phyloP scores from a whole-genome alignment of 176 grass and related monocot genomes.

The Elymus sibiricus region DNA sequence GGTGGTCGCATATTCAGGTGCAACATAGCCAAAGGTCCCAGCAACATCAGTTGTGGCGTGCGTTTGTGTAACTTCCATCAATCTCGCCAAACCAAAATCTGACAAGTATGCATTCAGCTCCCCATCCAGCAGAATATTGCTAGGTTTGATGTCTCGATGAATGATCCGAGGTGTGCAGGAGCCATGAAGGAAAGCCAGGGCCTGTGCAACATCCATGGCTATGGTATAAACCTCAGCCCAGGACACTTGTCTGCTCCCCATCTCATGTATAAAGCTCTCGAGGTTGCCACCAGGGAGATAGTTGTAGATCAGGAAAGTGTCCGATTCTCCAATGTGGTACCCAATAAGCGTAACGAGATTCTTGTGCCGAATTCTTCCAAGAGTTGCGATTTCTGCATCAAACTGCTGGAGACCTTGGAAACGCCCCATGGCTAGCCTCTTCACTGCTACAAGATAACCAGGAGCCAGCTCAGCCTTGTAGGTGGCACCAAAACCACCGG shows the following conservation, averaged over 20 bases:
- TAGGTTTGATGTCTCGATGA: slow-evolving; percentile 70
- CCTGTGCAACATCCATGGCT: slow-evolving; percentile 54
- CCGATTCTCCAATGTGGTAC: slow-evolving; percentile 53
- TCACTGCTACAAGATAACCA: slow-evolving; percentile 58
- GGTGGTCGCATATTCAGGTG: slow-evolving; percentile 64
- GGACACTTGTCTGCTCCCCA: slow-evolving; percentile 40
- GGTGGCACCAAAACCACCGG: slow-evolving; percentile 63
- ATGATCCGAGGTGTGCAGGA: slow-evolving; percentile 60
- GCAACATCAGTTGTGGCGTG: slow-evolving; percentile 77
- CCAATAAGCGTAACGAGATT: slow-evolving; percentile 78
- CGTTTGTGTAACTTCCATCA: slow-evolving; percentile 64
- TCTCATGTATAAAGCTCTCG: slow-evolving; percentile 53
- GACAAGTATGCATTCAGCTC: slow-evolving; percentile 63
- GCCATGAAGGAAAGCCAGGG: slow-evolving; percentile 52
- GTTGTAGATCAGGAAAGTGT: slow-evolving; percentile 74
- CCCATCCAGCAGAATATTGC: slow-evolving; percentile 66
- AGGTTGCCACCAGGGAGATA: slow-evolving; percentile 64
- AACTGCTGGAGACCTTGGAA: slow-evolving; percentile 77
- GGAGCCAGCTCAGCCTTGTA: slow-evolving; percentile 64
- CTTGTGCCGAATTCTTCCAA: slow-evolving; percentile 54
- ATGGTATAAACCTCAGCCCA: slow-evolving; percentile 59
- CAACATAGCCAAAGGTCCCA: slow-evolving; percentile 74
- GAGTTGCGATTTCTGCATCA: slow-evolving; percentile 64
- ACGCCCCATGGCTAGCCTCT: slow-evolving; percentile 63
- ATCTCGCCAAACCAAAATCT: slow-evolving; percentile 67